Percentiles rank a stretch among this genome's conserved stretches.
Conservation (phyloP, 441 rosid species). For the Metrosideros polymorpha region DNA sequence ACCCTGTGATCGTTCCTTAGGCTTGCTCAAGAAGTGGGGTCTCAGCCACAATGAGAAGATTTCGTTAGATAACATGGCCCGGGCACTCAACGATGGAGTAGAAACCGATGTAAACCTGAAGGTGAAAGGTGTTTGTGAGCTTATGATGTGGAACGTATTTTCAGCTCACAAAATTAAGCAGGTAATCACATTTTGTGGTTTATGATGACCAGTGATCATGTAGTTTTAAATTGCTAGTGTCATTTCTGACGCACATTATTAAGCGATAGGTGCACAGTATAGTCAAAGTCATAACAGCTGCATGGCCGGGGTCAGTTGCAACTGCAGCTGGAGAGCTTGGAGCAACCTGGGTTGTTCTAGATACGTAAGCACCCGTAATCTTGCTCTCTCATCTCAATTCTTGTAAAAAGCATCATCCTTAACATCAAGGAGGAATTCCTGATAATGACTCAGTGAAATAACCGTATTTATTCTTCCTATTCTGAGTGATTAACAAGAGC, state of each 20-base stretch:
- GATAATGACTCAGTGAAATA: neutral
- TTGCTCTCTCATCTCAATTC: neutral
- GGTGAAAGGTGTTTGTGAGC: slow-evolving; percentile 13
- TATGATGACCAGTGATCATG: neutral
- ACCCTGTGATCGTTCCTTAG: neutral
- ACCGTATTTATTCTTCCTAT: neutral
- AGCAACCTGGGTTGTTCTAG: slow-evolving; percentile 32
- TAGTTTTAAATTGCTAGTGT: neutral
- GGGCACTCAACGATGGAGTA: neutral
- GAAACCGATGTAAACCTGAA: neutral
- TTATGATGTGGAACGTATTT: slow-evolving; percentile 19
- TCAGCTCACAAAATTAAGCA: slow-evolving; percentile 11
- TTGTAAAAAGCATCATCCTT: neutral
- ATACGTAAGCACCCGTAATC: slow-evolving; percentile 7
- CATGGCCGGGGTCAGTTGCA: slow-evolving; percentile 20
- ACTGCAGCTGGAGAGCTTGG: slow-evolving; percentile 15
- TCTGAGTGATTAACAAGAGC: neutral
- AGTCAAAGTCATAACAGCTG: slow-evolving; percentile 19
- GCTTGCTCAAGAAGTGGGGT: slow-evolving; percentile 7
- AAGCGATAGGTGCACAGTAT: slow-evolving; percentile 13
- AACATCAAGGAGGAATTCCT: neutral
- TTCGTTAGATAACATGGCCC: neutral
- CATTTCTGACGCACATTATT: neutral
- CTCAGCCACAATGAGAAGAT: neutral
- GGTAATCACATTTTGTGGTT: neutral